phyloP scores from a whole-genome alignment of 1,284 basidiomycete genomes.

The Acaromyces ingoldii region DNA sequence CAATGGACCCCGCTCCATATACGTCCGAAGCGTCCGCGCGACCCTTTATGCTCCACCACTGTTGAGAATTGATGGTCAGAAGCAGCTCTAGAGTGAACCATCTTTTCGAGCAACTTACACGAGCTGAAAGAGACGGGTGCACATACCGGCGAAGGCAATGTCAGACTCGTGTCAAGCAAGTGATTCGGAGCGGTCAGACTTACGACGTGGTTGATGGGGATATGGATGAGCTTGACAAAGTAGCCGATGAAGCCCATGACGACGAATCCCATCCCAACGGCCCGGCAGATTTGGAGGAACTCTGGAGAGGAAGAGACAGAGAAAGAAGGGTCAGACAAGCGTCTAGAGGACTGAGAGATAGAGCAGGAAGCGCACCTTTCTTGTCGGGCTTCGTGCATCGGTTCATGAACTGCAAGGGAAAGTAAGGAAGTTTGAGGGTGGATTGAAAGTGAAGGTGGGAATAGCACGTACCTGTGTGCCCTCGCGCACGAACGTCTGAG shows the following conservation, averaged over 20 bases:
- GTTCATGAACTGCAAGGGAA: slow-evolving; percentile 70
- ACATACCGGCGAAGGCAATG: too few relatives aligned
- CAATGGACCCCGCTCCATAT: too few relatives aligned
- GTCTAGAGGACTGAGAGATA: slow-evolving; percentile 7
- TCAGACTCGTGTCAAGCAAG: too few relatives aligned
- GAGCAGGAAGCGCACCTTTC: slow-evolving; percentile 63
- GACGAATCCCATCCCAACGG: slow-evolving; percentile 48
- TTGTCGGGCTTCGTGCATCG: slow-evolving; percentile 96
- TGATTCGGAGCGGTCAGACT: too few relatives aligned
- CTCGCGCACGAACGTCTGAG: slow-evolving; percentile 85
- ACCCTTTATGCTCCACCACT: too few relatives aligned
- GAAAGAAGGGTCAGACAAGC: not conserved
- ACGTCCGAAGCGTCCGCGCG: too few relatives aligned
- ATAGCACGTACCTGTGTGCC: slow-evolving; percentile 74
- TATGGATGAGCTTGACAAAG: slow-evolving; percentile 52
- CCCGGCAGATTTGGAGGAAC: slow-evolving; percentile 50
- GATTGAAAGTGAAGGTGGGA: too few relatives aligned
- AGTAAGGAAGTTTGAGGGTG: not conserved
- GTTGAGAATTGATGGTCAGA: too few relatives aligned
- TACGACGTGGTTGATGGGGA: slow-evolving; percentile 51
- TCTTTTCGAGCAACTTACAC: too few relatives aligned
- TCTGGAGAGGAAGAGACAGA: slow-evolving; percentile 22
- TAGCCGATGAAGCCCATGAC: slow-evolving; percentile 52
- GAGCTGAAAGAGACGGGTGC: too few relatives aligned
- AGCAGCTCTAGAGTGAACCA: too few relatives aligned